These are phyloP conservation scores for Ulmus americana DNA, from an alignment of 331 rosid genomes.

Conservation along the genomic window DNA sequence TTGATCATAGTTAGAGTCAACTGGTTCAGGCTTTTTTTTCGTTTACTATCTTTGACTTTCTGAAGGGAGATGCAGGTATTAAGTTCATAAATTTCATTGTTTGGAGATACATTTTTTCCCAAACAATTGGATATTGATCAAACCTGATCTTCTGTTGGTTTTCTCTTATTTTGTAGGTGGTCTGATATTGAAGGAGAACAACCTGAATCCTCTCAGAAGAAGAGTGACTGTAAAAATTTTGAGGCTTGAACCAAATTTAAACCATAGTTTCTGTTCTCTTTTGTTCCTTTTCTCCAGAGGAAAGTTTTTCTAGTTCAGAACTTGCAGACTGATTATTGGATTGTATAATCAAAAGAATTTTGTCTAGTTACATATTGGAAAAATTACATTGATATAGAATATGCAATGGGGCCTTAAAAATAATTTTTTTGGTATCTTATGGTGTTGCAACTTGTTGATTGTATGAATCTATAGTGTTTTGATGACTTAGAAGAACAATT, in stretches of 20 bases:
- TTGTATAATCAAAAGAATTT: conserved; percentile 16
- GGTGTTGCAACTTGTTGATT: too few species aligned
- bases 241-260: conserved; percentile 27
- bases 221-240: conserved; percentile 21
- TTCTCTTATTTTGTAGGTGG: conserved; percentile 5
- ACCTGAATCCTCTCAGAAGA: conserved; percentile 17
- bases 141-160: background rate
- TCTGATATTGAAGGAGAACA: conserved; percentile 11
- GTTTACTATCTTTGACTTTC: conserved; percentile 2
- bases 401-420: too few species aligned
- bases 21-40: conserved; percentile 14
- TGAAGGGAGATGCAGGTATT: conserved; percentile 19
- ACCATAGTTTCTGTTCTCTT: background rate
- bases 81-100: background rate
- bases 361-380: conserved; percentile 3
- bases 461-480: too few species aligned
- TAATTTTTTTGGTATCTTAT: too few species aligned
- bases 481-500: too few species aligned
- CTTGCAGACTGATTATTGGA: conserved; percentile 7
- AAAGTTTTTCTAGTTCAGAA: conserved; percentile 7
- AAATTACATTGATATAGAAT: conserved; percentile 2
- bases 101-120: too few species aligned
- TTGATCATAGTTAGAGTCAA: conserved; percentile 12
- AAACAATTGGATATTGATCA: background rate
- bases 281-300: background rate